Percentiles rank a stretch among this genome's conserved stretches.
Evolutionary conservation across 192 early-diverging fungal genomes (phyloP).

Genomic region (Lunasporangiospora selenospora): DNA sequence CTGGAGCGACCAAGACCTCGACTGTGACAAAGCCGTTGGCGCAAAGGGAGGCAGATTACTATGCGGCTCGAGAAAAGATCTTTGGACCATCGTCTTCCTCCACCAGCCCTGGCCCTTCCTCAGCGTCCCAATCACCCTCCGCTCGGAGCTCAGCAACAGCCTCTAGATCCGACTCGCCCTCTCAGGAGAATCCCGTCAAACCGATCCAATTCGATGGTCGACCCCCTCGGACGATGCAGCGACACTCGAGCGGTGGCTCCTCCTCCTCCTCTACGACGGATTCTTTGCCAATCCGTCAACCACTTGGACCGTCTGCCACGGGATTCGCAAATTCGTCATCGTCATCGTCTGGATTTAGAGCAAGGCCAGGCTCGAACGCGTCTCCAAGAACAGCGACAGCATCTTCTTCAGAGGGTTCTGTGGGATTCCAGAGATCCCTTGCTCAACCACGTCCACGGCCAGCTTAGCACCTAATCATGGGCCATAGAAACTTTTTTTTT

Average conservation of each 20-base stretch:
- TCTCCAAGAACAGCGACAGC: not conserved
- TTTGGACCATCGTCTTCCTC: slow-evolving; percentile 25
- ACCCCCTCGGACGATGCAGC: not conserved
- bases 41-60: slow-evolving; percentile 40
- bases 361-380: not conserved
- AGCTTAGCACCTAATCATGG: not conserved
- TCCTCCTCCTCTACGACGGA: not conserved
- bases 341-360: not conserved
- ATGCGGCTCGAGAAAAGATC: slow-evolving; percentile 44
- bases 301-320: slow-evolving; percentile 14
- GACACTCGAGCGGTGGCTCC: not conserved
- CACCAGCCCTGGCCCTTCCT: not conserved
- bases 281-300: slow-evolving; percentile 20
- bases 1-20: not conserved
- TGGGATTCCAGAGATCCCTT: not conserved
- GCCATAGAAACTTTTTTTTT: no score
- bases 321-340: not conserved
- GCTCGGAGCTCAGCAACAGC: not conserved
- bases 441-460: not conserved
- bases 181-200: not conserved
- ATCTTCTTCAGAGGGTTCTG: not conserved
- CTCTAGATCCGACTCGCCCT: not conserved
- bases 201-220: slow-evolving; percentile 29
- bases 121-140: slow-evolving; percentile 12
- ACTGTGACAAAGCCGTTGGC: slow-evolving; percentile 19